Evolutionary conservation across 768 basidiomycete genomes (phyloP), one percentile per base, ranked within the genome.

Genomic region (Panaeolus papilionaceus): DNA sequence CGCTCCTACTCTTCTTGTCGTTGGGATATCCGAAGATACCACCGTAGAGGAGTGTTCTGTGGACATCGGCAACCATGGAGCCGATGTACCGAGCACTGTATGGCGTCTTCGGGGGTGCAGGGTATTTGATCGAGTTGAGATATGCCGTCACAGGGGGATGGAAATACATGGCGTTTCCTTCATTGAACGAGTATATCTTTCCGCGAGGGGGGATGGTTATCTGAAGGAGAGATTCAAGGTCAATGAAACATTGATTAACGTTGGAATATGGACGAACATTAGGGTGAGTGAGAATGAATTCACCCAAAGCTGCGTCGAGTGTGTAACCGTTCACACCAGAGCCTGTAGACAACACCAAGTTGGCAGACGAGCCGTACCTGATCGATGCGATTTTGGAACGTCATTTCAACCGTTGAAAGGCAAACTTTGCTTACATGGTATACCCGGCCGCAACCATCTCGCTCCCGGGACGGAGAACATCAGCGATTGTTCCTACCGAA

Each of bases 121-220:
- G 96, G 78, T 86, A 95, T 80, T 99, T 97, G 86, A 97, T 94
- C 70, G 92, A 93, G 69, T 93, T 89, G 68, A 97, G 87, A 80
- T 97, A 97, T 49, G 89, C 87, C 62, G 80, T 81, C 61, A 94
- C 92, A 18, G 93, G 95, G 61, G 87, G 79, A 79, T 96, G 83
- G 84, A 98, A 99, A 82, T 96, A 96, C 86, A 94, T 85, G 38
- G 95, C 88, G 83, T 99, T 99, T 69, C 98, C 98, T 82, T 99
- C 98, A 78, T 99, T 99, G 86, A 99, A 97, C 3, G 96, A 98
- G 83, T 99, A 99, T 76, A 99, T 99, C 83, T 99, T 99, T 71
- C 98, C 98, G 62, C 98, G 91, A 10, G 89, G 71, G 7, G 98
- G 98, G 71, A 99, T 94, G 79, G 89, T 88, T 80, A 99, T 99